Conservation (phyloP, 2,329 filamentous ascomycete genomes). For the Monilinia laxa region DNA sequence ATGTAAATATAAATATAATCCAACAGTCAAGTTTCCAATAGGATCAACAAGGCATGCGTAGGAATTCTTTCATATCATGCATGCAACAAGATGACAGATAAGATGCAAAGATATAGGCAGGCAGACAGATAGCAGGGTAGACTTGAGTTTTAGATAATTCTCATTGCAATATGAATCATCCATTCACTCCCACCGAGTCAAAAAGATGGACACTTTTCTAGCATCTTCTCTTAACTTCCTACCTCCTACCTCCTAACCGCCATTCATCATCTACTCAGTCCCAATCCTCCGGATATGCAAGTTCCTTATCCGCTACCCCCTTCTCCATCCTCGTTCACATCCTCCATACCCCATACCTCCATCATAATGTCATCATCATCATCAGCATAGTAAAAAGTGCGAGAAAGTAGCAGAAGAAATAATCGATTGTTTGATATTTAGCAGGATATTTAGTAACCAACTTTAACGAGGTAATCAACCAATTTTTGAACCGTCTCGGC, state of each 20-base stretch:
- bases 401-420: slow-evolving; percentile 5
- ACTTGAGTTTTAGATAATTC: not conserved
- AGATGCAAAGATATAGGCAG: not conserved
- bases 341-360: not conserved
- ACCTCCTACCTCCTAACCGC: not conserved
- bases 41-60: too few species aligned
- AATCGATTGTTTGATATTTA: slow-evolving; percentile 30
- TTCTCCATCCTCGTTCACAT: too few species aligned
- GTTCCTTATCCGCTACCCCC: not conserved
- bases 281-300: not conserved
- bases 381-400: not conserved
- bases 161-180: not conserved
- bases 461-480: slow-evolving; percentile 78
- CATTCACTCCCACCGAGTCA: not conserved
- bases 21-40: too few species aligned
- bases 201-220: slow-evolving; percentile 17
- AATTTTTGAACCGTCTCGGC: slow-evolving; percentile 78
- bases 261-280: too few species aligned
- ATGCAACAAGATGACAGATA: too few species aligned
- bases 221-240: not conserved
- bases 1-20: too few species aligned
- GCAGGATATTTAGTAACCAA: slow-evolving; percentile 57
- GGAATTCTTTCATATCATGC: too few species aligned
- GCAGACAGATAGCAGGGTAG: not conserved
- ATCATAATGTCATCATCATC: slow-evolving; percentile 5